Percentiles rank a stretch among this genome's conserved stretches.
phyloP scores from a whole-genome alignment of 805 yeast species.

The Zygosaccharomyces bisporus region DNA sequence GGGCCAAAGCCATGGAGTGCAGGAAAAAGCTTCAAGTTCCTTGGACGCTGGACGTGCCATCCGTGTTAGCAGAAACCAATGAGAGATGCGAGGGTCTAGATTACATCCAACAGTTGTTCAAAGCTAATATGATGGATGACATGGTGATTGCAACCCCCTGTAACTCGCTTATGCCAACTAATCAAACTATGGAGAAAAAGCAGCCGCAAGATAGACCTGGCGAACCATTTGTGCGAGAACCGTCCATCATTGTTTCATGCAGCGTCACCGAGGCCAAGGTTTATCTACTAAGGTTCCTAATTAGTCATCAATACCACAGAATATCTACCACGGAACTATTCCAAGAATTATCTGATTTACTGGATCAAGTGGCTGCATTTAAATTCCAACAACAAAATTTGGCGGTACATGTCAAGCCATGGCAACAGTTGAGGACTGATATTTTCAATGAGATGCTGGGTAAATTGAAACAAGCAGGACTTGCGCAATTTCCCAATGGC shows the following conservation, averaged over 20 bases:
- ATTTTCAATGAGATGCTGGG: slow-evolving; percentile 7
- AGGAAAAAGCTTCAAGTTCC: slow-evolving; percentile 31
- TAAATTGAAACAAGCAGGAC: slow-evolving; percentile 9
- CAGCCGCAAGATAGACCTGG: too few relatives aligned
- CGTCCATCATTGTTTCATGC: slow-evolving; percentile 1
- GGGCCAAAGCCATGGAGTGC: slow-evolving; percentile 32
- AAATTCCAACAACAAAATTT: slow-evolving; percentile 11
- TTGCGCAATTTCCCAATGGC: slow-evolving; percentile 14
- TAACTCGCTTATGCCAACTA: background rate
- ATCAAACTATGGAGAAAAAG: too few relatives aligned
- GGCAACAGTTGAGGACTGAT: slow-evolving; percentile 11
- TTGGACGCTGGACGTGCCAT: slow-evolving; percentile 31
- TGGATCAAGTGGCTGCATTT: slow-evolving; percentile 6
- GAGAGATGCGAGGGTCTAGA: background rate
- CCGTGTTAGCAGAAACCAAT: background rate
- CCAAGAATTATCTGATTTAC: slow-evolving; percentile 7
- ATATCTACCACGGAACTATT: slow-evolving; percentile 8
- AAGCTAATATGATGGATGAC: slow-evolving; percentile 17
- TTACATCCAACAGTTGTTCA: slow-evolving; percentile 23
- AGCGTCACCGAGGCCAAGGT: slow-evolving; percentile 8
- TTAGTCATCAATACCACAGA: background rate
- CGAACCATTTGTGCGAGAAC: background rate
- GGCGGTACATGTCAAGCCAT: slow-evolving; percentile 7
- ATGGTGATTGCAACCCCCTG: slow-evolving; percentile 23
- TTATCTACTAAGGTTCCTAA: slow-evolving; percentile 7